Conservation (phyloP, 163 green algal species). For the Chlamydomonas reinhardtii region DNA sequence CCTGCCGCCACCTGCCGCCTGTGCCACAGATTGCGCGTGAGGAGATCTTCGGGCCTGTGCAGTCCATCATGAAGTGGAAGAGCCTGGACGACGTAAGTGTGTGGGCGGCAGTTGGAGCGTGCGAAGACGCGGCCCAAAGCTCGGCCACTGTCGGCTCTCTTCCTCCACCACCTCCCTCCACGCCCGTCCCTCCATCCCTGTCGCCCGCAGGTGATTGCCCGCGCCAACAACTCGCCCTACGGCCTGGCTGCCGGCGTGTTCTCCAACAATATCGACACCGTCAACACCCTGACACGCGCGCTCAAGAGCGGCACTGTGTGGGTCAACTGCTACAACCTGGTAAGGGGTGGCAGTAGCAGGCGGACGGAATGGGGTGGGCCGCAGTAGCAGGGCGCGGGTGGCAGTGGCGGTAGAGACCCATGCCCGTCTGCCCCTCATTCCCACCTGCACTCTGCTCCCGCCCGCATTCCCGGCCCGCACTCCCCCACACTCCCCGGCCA, state of each 20-base stretch:
- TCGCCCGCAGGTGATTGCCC: constrained; percentile 14
- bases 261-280: constrained; percentile 26
- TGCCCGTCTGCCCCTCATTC: too few species aligned
- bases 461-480: too few species aligned
- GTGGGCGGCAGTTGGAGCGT: too few species aligned
- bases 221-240: constrained; percentile 31
- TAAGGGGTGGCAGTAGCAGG: not conserved
- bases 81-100: constrained; percentile 63
- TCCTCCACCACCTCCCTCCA: too few species aligned
- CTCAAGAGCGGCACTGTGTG: constrained; percentile 30
- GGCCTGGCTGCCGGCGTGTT: constrained; percentile 34
- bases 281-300: constrained; percentile 35
- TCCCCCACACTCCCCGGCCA: too few species aligned
- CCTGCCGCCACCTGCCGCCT: too few species aligned
- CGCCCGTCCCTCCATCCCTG: too few species aligned
- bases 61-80: constrained; percentile 76
- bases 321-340: constrained; percentile 60
- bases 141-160: too few species aligned
- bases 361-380: not conserved
- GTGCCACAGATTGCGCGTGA: constrained; percentile 70
- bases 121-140: not conserved
- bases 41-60: constrained; percentile 87
- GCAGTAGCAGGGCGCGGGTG: too few species aligned
- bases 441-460: too few species aligned
- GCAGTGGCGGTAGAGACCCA: not conserved